A percentile compares a stretch with the other conserved stretches of the same genome.
phyloP scores from a whole-genome alignment of 208 protist species.

The Novymonas esmeraldas region DNA sequence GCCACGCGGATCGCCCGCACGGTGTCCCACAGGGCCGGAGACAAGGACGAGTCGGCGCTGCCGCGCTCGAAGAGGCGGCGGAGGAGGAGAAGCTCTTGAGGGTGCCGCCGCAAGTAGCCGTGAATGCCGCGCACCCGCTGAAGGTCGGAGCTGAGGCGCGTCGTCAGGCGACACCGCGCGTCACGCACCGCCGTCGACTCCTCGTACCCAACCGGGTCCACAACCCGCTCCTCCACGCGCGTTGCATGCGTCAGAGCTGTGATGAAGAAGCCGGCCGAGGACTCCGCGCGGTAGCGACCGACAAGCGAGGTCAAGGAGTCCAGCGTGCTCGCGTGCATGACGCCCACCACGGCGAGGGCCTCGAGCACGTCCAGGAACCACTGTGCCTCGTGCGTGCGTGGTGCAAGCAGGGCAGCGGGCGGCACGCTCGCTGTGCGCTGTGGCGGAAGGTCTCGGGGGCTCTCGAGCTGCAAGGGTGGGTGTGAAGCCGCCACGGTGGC shows the following conservation, averaged over 20 bases:
- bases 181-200: constrained; percentile 31
- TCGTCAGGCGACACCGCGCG: constrained; percentile 15
- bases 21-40: constrained; percentile 72
- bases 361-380: constrained; percentile 29
- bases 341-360: constrained; percentile 29
- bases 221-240: constrained; percentile 25
- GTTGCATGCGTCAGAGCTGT: constrained; percentile 52
- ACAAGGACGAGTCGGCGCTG: constrained; percentile 30
- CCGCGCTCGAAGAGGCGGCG: constrained; percentile 72
- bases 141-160: constrained; percentile 25
- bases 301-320: constrained; percentile 9
- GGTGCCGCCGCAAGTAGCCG: constrained; percentile 34
- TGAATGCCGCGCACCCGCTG: constrained; percentile 2
- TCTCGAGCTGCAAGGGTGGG: no score
- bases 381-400: background rate
- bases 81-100: constrained; percentile 53
- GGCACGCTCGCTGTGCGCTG: background rate
- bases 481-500: background rate
- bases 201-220: constrained; percentile 27
- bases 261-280: constrained; percentile 34
- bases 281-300: constrained; percentile 8
- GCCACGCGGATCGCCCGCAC: constrained; percentile 59
- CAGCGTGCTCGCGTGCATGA: constrained; percentile 23
- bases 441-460: background rate
- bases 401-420: background rate